Evolutionary conservation across 2,329 filamentous ascomycete genomes (phyloP).

Genomic region (Venturia effusa): DNA sequence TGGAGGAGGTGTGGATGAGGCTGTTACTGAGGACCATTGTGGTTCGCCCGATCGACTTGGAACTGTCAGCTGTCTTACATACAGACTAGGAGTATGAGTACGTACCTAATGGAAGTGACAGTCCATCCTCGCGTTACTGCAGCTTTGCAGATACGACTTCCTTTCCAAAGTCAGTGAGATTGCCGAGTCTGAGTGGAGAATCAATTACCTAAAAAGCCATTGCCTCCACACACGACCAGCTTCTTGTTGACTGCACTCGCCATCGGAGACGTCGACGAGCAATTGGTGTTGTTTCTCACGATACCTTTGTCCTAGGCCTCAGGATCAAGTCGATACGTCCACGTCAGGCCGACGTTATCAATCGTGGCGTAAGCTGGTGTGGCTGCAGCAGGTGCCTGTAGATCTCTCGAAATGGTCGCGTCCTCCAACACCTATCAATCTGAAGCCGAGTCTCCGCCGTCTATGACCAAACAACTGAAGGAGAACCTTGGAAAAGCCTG

Average conservation of each 20-base stretch:
- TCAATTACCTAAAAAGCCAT: conserved; percentile 68
- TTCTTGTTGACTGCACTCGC: conserved; percentile 57
- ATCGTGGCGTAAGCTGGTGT: conserved; percentile 1
- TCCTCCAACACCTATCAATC: background rate
- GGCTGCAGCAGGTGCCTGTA: background rate
- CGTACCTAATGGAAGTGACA: conserved; percentile 81
- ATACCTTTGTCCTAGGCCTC: background rate
- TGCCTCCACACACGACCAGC: conserved; percentile 85
- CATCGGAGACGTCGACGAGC: conserved; percentile 19
- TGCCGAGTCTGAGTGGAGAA: background rate
- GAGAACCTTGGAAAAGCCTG: conserved; percentile 4
- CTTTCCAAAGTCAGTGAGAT: conserved; percentile 23
- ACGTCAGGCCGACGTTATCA: background rate
- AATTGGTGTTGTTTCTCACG: background rate
- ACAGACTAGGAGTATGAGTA: background rate
- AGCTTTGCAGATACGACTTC: conserved; percentile 77
- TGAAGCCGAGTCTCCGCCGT: background rate
- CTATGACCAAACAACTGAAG: conserved; percentile 4
- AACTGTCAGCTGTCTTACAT: background rate
- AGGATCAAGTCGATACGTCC: conserved; percentile 12
- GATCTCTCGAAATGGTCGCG: background rate
- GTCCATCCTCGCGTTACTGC: conserved; percentile 80
- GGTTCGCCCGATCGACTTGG: conserved; percentile 80
- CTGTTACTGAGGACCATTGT: conserved; percentile 69
- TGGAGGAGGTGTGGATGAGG: conserved; percentile 55